Evolutionary conservation across 2,329 filamentous ascomycete species (phyloP), one percentile per base, ranked within the genome.

Genomic region (Aspergillaceae sp.): DNA sequence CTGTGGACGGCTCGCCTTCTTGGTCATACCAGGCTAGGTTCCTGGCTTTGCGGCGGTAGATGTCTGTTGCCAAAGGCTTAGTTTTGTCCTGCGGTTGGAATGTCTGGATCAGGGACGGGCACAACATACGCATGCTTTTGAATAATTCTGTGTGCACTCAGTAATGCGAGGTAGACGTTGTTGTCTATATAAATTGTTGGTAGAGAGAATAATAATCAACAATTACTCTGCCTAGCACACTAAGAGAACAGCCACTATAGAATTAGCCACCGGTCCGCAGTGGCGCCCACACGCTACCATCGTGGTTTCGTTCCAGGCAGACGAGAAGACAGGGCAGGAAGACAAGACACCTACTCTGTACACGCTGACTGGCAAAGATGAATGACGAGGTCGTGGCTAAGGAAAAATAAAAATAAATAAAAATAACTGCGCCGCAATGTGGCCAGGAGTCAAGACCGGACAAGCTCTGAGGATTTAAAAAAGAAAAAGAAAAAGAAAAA

Each of bases 21-120:
- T 63, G 54, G 46, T 67, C 65, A 48, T 69, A 70, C 68, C 69
- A 71, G 37, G 69, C 68, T 43, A 65, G 56, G 11, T 58, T 58
- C 32, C 60, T 62, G 46, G 68, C 68, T 49, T 62, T 54, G 34
- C 63, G 59, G 40, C 65, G 63, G 47, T 66, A 67, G 51, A 61
- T 68, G 52, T 71, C 69, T 72, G n/a, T 1, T 33, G 36, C 36
- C 36, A 38, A 38, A 19, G 10, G 19, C 19, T 19, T 19, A 19
- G 19, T 19, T 19, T 19, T 19, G 19, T 19, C 19, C 19, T 2
- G 19, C 41, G n/a, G 26, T 33, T 42, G 27, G 36, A 19, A 19
- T 27, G n/a, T 8, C 5, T 38, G 19, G 36, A 8, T 38, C 36
- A 38, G 36, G 36, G 36, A 27, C 26, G 19, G 33, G 32, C 11